Evolutionary conservation across 352 stramenopile genomes (phyloP), one percentile per base, ranked within the genome.

Genomic region (Globisporangium yorkense): DNA sequence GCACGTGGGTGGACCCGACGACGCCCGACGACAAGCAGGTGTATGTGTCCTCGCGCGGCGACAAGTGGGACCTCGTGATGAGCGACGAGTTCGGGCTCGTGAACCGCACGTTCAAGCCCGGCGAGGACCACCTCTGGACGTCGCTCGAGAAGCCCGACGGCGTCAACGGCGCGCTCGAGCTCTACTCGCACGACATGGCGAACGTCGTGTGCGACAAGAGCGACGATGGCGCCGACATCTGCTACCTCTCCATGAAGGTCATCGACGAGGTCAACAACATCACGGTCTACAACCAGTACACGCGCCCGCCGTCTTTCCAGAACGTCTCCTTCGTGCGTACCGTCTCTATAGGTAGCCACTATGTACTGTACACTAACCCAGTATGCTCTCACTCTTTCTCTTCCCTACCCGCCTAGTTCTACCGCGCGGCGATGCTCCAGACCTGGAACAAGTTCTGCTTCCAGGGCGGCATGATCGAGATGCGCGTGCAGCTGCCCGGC

Each of bases 391-490:
- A 2, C 24, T 27, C 24, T 46, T n/a, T n/a, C 3, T 53, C 18
- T 49, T 39, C 9, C 6, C n/a, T 45, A 18, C 13, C 37, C 13
- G 41, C 46, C 24, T 27, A 59, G 52, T 61, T 63, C 56, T 63
- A 58, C 40, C 47, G 56, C 9, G 51, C 83, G 37, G 94, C 84
- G 1, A 97, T 98, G 89, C 40, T 98, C 6, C 91, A 97, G 65
- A 74, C 66, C 33, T 98, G 93, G 93, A 94, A 98, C 77, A 98
- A 98, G 71, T 98, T 98, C 59, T 98, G 90, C 68, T 97, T 97
- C 66, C 94, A 93, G 41, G 92, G 93, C 45, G 93, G 90, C 13
- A 96, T 97, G 65, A 60, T 98, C 9, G 92, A 98, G 71, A 83
- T 98, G 35, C 76, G 86, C 33, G 84, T 92, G 2, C 87, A 96